phyloP scores from a whole-genome alignment of 805 yeast species.

The Saccharomycopsis capsularis region DNA sequence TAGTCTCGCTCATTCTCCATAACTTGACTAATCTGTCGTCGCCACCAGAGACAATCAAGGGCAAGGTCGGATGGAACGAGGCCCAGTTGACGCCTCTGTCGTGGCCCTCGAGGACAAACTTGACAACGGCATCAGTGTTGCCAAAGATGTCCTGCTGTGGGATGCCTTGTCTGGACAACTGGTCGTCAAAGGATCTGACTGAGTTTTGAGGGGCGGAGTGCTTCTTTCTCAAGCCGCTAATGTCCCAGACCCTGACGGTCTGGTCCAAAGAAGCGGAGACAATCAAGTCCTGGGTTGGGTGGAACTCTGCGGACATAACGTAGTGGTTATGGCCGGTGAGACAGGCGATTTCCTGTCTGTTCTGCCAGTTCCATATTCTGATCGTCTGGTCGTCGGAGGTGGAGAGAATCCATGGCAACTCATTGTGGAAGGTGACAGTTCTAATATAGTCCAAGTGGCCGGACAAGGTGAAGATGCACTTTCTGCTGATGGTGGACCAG shows the following conservation, averaged over 20 bases:
- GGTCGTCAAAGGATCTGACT: conserved; percentile 32
- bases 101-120: conserved; percentile 95
- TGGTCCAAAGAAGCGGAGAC: conserved; percentile 96
- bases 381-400: conserved; percentile 98
- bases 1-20: conserved; percentile 96
- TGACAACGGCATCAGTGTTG: conserved; percentile 86
- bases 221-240: conserved; percentile 86
- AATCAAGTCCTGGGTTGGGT: conserved; percentile 87
- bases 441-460: conserved; percentile 96
- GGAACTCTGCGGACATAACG: conserved; percentile 97
- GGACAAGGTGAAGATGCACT: conserved; percentile 81
- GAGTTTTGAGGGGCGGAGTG: conserved; percentile 73
- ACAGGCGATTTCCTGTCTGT: conserved; percentile 93
- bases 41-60: conserved; percentile 90
- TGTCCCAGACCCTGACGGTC: conserved; percentile 99
- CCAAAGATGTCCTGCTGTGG: conserved; percentile 93
- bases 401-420: conserved; percentile 94
- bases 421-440: conserved; percentile 90
- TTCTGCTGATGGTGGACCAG: conserved; percentile 89
- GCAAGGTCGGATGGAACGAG: conserved; percentile 92
- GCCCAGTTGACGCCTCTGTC: conserved; percentile 99
- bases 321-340: conserved; percentile 97
- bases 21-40: conserved; percentile 93
- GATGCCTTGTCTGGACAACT: conserved; percentile 37
- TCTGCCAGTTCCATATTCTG: conserved; percentile 99